Conservation (phyloP, 352 stramenopile genomes). For the Thraustochytrium sp. region DNA sequence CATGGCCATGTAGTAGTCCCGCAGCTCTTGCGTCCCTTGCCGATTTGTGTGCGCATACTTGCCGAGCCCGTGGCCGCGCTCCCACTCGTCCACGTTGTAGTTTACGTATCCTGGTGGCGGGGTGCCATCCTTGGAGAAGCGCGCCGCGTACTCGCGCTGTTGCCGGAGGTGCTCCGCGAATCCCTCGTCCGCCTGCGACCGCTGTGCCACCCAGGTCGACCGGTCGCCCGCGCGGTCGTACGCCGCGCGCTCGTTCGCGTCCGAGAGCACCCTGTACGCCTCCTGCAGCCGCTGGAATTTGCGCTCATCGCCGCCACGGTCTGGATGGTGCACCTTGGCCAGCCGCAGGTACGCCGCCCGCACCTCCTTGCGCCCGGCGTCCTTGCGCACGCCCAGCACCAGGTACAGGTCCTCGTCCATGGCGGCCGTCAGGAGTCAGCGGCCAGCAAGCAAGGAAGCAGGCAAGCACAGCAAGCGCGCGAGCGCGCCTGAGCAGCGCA, state of each 20-base stretch:
- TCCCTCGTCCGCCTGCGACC: background rate
- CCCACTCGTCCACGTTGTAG: slow-evolving; percentile 26
- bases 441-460: too few relatives aligned
- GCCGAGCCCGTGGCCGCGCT: slow-evolving; percentile 17
- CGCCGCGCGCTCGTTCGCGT: background rate
- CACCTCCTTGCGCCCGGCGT: background rate
- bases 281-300: slow-evolving; percentile 4
- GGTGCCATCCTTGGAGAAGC: background rate
- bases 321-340: slow-evolving; percentile 21
- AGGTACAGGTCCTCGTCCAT: slow-evolving; percentile 17
- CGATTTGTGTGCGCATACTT: background rate
- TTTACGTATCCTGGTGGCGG: background rate
- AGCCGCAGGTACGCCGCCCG: slow-evolving; percentile 2
- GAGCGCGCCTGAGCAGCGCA: too few relatives aligned
- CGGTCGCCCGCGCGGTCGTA: background rate
- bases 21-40: background rate
- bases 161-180: background rate
- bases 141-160: background rate
- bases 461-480: too few relatives aligned
- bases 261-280: slow-evolving; percentile 15
- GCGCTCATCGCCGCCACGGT: background rate
- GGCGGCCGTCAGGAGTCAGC: too few relatives aligned
- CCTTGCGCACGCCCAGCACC: background rate
- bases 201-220: background rate
- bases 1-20: background rate